Percentiles rank a stretch among this genome's conserved stretches.
These are phyloP conservation scores for Leccinum subfulvum DNA, from an alignment of 1,284 basidiomycete genomes.

Conservation along the genomic window DNA sequence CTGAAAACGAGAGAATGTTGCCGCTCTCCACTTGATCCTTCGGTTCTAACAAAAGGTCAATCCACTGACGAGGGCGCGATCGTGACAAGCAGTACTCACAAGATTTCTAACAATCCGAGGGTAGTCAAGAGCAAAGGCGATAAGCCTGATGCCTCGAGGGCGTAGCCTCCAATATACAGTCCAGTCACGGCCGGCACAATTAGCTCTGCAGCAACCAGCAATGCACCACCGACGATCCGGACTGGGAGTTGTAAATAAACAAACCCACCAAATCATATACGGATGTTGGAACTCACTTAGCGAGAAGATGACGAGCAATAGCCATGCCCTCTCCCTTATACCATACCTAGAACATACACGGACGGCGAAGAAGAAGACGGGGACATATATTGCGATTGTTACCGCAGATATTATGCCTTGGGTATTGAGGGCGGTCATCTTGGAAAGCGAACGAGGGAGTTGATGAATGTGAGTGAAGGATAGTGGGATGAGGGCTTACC, in stretches of 20 bases:
- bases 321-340: conserved; percentile 56
- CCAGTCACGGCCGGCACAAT: conserved; percentile 37
- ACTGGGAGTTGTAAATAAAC: conserved; percentile 36
- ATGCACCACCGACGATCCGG: conserved; percentile 54
- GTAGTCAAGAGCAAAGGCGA: conserved; percentile 54
- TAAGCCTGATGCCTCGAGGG: conserved; percentile 55
- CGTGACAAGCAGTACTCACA: conserved; percentile 41
- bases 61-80: neutral
- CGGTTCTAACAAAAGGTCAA: conserved; percentile 21
- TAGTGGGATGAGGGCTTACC: neutral
- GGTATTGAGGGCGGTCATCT: conserved; percentile 37
- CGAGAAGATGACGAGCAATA: conserved; percentile 56
- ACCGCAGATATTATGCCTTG: conserved; percentile 57
- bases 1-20: conserved; percentile 34
- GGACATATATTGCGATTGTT: conserved; percentile 54
- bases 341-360: conserved; percentile 52
- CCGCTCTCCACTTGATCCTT: conserved; percentile 19
- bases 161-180: conserved; percentile 49
- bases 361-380: conserved; percentile 45
- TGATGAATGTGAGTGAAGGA: conserved; percentile 3
- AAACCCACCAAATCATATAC: conserved; percentile 7
- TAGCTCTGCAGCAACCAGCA: conserved; percentile 53
- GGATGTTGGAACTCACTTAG: conserved; percentile 36
- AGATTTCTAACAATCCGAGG: conserved; percentile 57
- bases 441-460: neutral